Percentiles rank a stretch among this genome's conserved stretches.
Conservation (phyloP, 805 yeast genomes). For the Suhomyces sp. region DNA sequence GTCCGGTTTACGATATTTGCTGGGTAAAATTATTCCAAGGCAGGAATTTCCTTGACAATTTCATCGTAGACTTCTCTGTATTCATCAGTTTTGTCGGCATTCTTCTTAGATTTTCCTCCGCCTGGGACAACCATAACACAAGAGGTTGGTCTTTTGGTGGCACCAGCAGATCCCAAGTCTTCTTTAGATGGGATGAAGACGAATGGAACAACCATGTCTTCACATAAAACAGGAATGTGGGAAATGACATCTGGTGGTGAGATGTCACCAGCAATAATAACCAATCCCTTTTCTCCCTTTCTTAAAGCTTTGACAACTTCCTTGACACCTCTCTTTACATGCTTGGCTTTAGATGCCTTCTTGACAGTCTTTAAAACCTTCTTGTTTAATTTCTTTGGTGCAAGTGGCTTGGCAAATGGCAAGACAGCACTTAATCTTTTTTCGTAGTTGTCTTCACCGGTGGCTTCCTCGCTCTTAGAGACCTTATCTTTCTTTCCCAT, state of each 20-base stretch:
- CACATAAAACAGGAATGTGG: conserved; percentile 96
- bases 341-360: conserved; percentile 97
- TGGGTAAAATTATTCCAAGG: conserved; percentile 23
- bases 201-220: conserved; percentile 87
- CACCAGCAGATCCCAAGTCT: conserved; percentile 98
- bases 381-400: conserved; percentile 92
- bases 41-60: conserved; percentile 82
- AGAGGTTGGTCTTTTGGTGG: conserved; percentile 98
- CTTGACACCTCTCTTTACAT: conserved; percentile 97
- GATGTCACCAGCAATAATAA: conserved; percentile 95
- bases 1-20: not conserved
- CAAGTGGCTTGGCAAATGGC: conserved; percentile 92
- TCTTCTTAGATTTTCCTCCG: conserved; percentile 79
- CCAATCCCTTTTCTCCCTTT: conserved; percentile 97
- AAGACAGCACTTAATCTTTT: conserved; percentile 84
- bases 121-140: conserved; percentile 98
- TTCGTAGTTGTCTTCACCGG: conserved; percentile 79
- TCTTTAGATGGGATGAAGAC: conserved; percentile 95
- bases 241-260: conserved; percentile 97
- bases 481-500: conserved; percentile 50
- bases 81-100: conserved; percentile 67
- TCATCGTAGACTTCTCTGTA: conserved; percentile 93
- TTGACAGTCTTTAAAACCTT: conserved; percentile 93
- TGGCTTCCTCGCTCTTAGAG: conserved; percentile 31
- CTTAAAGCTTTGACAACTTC: conserved; percentile 97